A percentile compares a stretch with the other conserved stretches of the same genome.
These are phyloP conservation scores for Coemansia sp. DNA, from an alignment of 192 early-diverging fungal genomes.

Conservation along the genomic window DNA sequence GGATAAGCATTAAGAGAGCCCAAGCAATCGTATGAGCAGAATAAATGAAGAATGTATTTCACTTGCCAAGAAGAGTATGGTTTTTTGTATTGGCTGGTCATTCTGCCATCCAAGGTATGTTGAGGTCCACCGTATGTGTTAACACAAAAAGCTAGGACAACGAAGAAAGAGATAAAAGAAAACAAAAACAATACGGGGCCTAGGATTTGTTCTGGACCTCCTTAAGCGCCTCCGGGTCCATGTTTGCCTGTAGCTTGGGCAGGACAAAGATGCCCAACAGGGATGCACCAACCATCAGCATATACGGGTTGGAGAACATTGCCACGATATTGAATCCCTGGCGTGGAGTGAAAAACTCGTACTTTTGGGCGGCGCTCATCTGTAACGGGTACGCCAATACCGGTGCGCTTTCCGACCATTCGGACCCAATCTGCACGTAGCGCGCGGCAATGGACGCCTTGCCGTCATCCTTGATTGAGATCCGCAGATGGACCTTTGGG, in stretches of 20 bases:
- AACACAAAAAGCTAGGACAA: neutral
- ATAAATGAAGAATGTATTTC: constrained; percentile 1
- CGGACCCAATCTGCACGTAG: constrained; percentile 47
- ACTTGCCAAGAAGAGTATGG: neutral
- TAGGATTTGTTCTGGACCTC: constrained; percentile 34
- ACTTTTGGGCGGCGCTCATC: constrained; percentile 40
- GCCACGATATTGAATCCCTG: constrained; percentile 62
- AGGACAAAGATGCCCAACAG: constrained; percentile 61
- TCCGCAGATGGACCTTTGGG: constrained; percentile 52
- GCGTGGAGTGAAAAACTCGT: constrained; percentile 57
- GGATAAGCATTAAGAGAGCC: too few species aligned
- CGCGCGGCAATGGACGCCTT: constrained; percentile 48
- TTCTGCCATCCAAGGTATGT: neutral
- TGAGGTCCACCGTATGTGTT: neutral
- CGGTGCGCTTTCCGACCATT: constrained; percentile 49
- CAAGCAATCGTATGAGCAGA: neutral
- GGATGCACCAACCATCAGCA: constrained; percentile 66
- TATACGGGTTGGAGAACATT: constrained; percentile 67
- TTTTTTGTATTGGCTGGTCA: neutral
- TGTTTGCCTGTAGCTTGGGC: constrained; percentile 63
- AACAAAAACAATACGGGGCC: neutral
- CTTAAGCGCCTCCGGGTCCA: constrained; percentile 62
- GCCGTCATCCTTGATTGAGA: constrained; percentile 34
- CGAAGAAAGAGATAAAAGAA: neutral
- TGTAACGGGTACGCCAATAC: constrained; percentile 50